These are phyloP conservation scores for Boletus calvinii DNA, from an alignment of 1,284 basidiomycete genomes.

Conservation along the genomic window DNA sequence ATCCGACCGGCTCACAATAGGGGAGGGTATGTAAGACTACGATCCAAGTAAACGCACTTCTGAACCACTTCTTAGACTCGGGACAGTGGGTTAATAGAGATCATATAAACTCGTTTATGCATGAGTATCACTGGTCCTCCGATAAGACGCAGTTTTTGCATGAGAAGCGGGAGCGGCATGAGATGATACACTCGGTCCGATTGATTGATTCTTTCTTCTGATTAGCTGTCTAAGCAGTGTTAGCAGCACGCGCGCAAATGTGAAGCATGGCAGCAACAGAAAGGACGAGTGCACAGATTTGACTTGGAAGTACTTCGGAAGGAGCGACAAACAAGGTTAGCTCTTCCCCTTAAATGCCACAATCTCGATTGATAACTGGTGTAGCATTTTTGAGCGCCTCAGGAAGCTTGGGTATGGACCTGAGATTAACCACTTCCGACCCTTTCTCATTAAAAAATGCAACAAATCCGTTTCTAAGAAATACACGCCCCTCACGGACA, in stretches of 20 bases:
- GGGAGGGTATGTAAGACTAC: conserved; percentile 2
- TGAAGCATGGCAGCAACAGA: conserved; percentile 11
- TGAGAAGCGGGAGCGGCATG: conserved; percentile 1
- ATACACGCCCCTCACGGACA: conserved; percentile 15
- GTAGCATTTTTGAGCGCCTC: conserved; percentile 21
- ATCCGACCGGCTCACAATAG: neutral
- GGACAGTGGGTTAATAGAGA: conserved; percentile 10
- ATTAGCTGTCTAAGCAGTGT: neutral
- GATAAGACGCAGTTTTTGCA: conserved; percentile 12
- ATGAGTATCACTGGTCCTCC: conserved; percentile 11
- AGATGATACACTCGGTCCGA: conserved; percentile 7
- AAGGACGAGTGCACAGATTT: conserved; percentile 8
- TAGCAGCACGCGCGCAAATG: conserved; percentile 17
- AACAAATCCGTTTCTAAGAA: conserved; percentile 13
- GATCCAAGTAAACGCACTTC: neutral
- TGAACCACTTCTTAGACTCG: neutral
- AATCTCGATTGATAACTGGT: neutral
- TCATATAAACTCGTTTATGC: conserved; percentile 10
- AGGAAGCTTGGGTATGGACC: conserved; percentile 14
- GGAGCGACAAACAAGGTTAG: conserved; percentile 12
- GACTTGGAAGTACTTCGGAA: conserved; percentile 9
- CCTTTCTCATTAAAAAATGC: conserved; percentile 1
- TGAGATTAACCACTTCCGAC: conserved; percentile 12
- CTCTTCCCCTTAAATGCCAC: neutral
- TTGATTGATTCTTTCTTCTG: neutral